Base-by-base conservation (phyloP, 495 filamentous ascomycete genomes). In the Penicillium chermesinum region DNA sequence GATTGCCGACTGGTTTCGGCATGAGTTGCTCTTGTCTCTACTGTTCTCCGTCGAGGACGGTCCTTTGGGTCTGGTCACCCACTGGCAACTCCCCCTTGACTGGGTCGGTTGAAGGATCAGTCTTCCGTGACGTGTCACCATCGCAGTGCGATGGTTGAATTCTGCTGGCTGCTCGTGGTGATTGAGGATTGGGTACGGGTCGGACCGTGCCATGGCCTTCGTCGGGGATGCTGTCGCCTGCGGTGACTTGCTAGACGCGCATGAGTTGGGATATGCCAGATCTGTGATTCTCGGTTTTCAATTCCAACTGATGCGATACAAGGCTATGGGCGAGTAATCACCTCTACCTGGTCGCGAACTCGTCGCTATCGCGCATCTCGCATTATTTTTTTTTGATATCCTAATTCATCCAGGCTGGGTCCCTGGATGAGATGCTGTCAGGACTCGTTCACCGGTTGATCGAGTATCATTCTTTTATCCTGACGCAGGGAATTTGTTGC, bases 1-100 rank as follows among this genome's bases (percentile, higher is more conserved):
- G 19, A 44, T 47, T 21, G 47, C 46, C 46, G 54, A 58, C 60
- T 56, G 60, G 60, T 25, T 55, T 58, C 48, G 38, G 44, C 48
- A 37, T 35, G 43, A 21, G 22, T 22, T 40, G 35, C 41, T 40
- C 42, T 47, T 41, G 12, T 52, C 25, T 30, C 25, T 43, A 46
- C 41, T 39, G 32, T 44, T 52, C 44, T 52, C 59, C 49, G 48
- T 56, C 42, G 38, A 54, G 51, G 62, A 54, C 57, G 48, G 50
- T 60, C 58, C 61, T 58, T 66, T 62, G 66, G 64, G 68, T 71
- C 72, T 59, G 74, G 66, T 54, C 71, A 70, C 62, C 25, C 25
- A 64, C 72, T 69, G 74, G 72, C 46, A 49, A 52, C 44, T 48
- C 13, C 10, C 55, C 46, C 42, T 59, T 52, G 30, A 30, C 49